Evolutionary conservation across 805 yeast genomes (phyloP).

Genomic region (Blastobotrys muscicola): DNA sequence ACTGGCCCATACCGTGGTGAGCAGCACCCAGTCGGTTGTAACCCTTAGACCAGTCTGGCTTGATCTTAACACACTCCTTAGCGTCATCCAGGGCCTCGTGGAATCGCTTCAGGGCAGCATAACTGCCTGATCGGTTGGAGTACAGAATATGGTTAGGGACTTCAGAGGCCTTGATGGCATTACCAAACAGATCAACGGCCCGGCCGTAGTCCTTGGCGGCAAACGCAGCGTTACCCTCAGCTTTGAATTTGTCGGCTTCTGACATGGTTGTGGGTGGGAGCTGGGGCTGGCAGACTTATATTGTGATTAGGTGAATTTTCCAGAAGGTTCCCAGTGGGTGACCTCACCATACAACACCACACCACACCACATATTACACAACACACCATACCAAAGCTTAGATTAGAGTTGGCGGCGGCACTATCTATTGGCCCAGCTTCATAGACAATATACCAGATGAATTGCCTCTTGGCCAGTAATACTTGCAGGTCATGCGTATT

Average conservation of each 20-base stretch:
- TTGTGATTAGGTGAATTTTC: too few species aligned
- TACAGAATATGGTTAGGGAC: constrained; percentile 84
- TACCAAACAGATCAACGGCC: constrained; percentile 72
- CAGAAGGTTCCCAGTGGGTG: too few species aligned
- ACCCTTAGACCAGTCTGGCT: constrained; percentile 91
- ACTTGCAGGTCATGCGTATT: too few species aligned
- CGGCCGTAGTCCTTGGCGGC: constrained; percentile 72
- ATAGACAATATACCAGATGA: too few species aligned
- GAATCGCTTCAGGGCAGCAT: constrained; percentile 71
- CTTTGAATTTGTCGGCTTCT: constrained; percentile 40
- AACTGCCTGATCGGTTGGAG: constrained; percentile 90
- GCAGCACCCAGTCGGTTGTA: constrained; percentile 93
- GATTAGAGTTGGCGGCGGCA: too few species aligned
- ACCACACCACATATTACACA: too few species aligned
- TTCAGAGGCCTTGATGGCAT: constrained; percentile 78
- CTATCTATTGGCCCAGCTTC: too few species aligned
- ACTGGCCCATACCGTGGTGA: constrained; percentile 71
- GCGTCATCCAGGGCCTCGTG: constrained; percentile 77
- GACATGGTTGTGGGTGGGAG: too few species aligned
- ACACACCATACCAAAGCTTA: too few species aligned
- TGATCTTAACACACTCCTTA: constrained; percentile 67
- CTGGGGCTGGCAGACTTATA: too few species aligned
- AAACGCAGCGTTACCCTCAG: constrained; percentile 90
- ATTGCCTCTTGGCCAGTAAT: too few species aligned
- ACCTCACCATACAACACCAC: too few species aligned